Base-by-base conservation (phyloP, 257 asterid genomes). In the Vinca minor region DNA sequence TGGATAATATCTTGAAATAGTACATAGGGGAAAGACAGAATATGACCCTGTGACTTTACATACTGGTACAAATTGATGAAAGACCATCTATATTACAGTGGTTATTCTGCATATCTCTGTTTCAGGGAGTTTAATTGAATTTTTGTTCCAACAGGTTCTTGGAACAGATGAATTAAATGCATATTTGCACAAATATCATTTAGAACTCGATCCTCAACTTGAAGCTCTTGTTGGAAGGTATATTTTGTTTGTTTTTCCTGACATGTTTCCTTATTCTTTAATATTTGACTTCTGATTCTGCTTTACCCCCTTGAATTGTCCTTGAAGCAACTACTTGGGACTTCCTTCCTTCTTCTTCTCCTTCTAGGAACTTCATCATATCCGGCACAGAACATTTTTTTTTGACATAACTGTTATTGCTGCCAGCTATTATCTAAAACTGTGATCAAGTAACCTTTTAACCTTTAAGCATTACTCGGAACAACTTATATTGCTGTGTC, bases 121-220 rank as follows among this genome's bases (percentile, higher is more conserved):
- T 62, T 25, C 0, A 12, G 6, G 31, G 1, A 29, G 20, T 57
- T 29, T 5, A 39, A 9, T 44, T 23, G 38, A 32, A 15, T 15
- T 32, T 32, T 59, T 73, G 42, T 69, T 76, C 44, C 55, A 72
- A 18, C 80, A 88, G 96, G 96, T 91, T 38, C 95, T 91, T 78
- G 98, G 98, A 60, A 88, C 98, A 20, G 95, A 91, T 78, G 95
- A 88, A 75, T 69, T 91, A 86, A 91, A 85, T 70, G 95, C 96
- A 28, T 91, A 91, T 79, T 76, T 91, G 83, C 85, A 84, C 73
- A 91, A 91, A 67, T 88, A 86, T 70, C 86, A 65, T 47, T 76
- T 89, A 79, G 95, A 89, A 76, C 89, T 91, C 69, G 96, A 88
- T 73, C 90, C 95, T 69, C 94, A 86, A 71, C 94, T 91, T 52